A percentile compares a stretch with the other conserved stretches of the same genome.
These are phyloP conservation scores for Boletus subparvulus DNA, from an alignment of 768 basidiomycete genomes.

Conservation along the genomic window DNA sequence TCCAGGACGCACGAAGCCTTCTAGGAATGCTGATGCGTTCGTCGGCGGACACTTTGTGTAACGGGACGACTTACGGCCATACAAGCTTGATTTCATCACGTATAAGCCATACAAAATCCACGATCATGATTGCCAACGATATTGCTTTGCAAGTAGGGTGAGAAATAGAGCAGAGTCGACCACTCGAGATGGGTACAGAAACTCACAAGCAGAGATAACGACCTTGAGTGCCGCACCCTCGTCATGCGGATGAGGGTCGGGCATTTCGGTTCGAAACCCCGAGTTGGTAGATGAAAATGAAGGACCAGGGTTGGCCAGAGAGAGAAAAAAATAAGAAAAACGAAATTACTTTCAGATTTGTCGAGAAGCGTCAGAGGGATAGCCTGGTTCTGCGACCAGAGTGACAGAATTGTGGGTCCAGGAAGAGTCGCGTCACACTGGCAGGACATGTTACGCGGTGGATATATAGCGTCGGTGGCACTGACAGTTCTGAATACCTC, in stretches of 20 bases:
- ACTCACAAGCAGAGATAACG: conserved; percentile 16
- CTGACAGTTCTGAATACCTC: not conserved
- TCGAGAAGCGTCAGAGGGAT: not conserved
- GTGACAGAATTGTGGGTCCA: too few species aligned
- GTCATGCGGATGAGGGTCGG: not conserved
- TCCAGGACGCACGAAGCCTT: conserved; percentile 4
- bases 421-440: not conserved
- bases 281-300: not conserved
- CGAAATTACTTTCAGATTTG: not conserved
- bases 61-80: conserved; percentile 22
- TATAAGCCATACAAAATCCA: conserved; percentile 12
- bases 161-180: not conserved
- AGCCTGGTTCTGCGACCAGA: not conserved
- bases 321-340: not conserved
- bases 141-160: not conserved
- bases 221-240: conserved; percentile 3
- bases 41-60: not conserved
- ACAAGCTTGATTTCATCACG: conserved; percentile 15
- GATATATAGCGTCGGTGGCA: not conserved
- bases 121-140: conserved; percentile 14
- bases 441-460: not conserved
- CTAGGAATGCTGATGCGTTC: not conserved
- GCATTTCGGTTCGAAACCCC: not conserved
- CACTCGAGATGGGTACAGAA: not conserved
- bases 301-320: not conserved